Conservation (phyloP, 495 filamentous ascomycete genomes). For the Cercophora sp. region DNA sequence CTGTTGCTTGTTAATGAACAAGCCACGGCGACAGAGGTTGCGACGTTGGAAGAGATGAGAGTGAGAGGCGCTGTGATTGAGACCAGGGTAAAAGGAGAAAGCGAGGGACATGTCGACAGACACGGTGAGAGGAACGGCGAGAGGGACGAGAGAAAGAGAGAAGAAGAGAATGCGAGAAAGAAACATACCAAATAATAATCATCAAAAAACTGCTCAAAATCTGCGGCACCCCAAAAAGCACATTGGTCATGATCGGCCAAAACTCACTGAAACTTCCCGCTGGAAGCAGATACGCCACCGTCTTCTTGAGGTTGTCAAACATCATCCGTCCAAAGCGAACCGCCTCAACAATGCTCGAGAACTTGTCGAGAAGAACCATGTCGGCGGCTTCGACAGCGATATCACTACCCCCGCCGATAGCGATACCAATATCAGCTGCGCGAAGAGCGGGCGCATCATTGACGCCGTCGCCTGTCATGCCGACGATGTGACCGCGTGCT, state of each 20-base stretch:
- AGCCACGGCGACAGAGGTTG: no score
- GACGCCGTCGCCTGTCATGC: slow-evolving; percentile 71
- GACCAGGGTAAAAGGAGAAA: no score
- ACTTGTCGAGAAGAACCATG: slow-evolving; percentile 66
- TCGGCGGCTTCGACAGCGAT: slow-evolving; percentile 69
- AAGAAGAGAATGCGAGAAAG: no score
- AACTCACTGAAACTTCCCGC: slow-evolving; percentile 66
- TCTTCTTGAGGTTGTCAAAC: slow-evolving; percentile 71
- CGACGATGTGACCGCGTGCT: slow-evolving; percentile 50
- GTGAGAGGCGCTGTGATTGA: no score
- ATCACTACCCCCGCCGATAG: slow-evolving; percentile 75
- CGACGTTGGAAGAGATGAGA: no score
- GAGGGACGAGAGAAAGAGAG: no score
- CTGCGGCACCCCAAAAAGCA: slow-evolving; percentile 65
- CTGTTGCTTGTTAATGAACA: slow-evolving; percentile 29
- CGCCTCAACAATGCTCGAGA: slow-evolving; percentile 63
- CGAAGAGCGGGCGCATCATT: slow-evolving; percentile 77
- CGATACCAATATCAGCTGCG: slow-evolving; percentile 73
- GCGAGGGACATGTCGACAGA: no score
- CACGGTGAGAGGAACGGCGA: no score
- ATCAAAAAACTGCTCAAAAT: slow-evolving; percentile 64
- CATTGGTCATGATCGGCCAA: slow-evolving; percentile 67
- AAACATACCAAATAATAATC: slow-evolving; percentile 57
- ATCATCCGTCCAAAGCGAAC: slow-evolving; percentile 62
- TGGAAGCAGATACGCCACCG: slow-evolving; percentile 67